phyloP scores from a whole-genome alignment of 768 basidiomycete species.

The Wakefieldia striispora region DNA sequence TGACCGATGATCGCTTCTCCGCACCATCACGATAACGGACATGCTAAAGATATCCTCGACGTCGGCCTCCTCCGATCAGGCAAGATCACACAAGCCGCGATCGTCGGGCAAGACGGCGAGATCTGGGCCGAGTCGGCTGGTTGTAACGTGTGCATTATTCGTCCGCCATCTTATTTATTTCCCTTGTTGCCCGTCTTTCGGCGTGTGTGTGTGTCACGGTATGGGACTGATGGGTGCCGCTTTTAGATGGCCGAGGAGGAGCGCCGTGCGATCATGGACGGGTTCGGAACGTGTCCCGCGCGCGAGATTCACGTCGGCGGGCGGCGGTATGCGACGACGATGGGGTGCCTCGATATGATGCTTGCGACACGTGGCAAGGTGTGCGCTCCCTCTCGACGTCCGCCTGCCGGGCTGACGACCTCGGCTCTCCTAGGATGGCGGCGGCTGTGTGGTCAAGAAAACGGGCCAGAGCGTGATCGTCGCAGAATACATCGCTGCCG shows the following conservation, averaged over 20 bases:
- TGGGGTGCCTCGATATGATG: constrained; percentile 27
- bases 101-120: constrained; percentile 31
- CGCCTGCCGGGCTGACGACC: not conserved
- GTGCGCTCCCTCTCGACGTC: not conserved
- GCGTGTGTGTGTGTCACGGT: no score
- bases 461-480: constrained; percentile 25
- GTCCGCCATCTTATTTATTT: not conserved
- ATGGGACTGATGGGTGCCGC: not conserved
- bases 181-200: not conserved
- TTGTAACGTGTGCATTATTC: constrained; percentile 22
- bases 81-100: constrained; percentile 72
- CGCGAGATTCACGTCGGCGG: constrained; percentile 25
- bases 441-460: constrained; percentile 27
- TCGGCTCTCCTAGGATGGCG: not conserved
- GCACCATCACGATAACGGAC: not conserved
- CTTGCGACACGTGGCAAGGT: constrained; percentile 25
- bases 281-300: constrained; percentile 18
- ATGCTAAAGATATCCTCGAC: constrained; percentile 73
- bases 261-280: constrained; percentile 15
- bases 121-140: constrained; percentile 31
- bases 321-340: constrained; percentile 23
- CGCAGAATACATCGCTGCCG: constrained; percentile 18
- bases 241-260: constrained; percentile 24
- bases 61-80: constrained; percentile 71
- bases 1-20: not conserved